These are phyloP conservation scores for Coccomyxa sp. DNA, from an alignment of 139 green algal genomes.

Conservation along the genomic window DNA sequence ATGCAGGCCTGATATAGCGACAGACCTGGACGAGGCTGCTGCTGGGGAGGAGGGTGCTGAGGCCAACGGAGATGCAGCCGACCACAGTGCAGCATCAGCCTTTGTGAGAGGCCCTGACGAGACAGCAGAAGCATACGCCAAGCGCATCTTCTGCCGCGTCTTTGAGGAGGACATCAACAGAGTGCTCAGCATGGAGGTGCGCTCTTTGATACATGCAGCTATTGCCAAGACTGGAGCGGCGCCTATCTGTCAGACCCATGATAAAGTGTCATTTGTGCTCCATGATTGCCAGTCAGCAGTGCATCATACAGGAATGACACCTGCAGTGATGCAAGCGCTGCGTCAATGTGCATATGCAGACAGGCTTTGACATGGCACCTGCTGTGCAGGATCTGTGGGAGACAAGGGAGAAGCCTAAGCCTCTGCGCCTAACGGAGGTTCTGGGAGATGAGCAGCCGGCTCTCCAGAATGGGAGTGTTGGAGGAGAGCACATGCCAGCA, in stretches of 20 bases:
- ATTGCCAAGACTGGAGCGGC: too few species aligned
- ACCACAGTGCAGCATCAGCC: neutral
- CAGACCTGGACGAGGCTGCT: slow-evolving; percentile 43
- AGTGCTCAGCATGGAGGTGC: slow-evolving; percentile 64
- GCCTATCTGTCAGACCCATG: too few species aligned
- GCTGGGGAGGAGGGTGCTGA: neutral
- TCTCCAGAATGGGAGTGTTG: neutral
- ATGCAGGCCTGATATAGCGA: slow-evolving; percentile 43
- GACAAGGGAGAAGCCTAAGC: slow-evolving; percentile 51
- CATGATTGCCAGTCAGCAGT: too few species aligned
- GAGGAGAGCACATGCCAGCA: neutral
- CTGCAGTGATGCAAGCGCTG: too few species aligned
- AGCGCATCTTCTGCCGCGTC: slow-evolving; percentile 36
- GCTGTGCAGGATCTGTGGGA: slow-evolving; percentile 82
- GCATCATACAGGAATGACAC: too few species aligned
- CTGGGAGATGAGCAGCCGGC: slow-evolving; percentile 3
- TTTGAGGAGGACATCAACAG: slow-evolving; percentile 64
- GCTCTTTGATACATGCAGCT: too few species aligned
- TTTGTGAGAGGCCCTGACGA: slow-evolving; percentile 29
- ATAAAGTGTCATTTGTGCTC: too few species aligned
- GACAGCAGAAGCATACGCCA: slow-evolving; percentile 16
- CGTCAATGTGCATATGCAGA: too few species aligned
- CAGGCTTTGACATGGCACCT: too few species aligned
- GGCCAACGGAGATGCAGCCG: neutral
- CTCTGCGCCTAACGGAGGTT: slow-evolving; percentile 42